Base-by-base conservation (phyloP, 257 asterid species). In the Solanum piurae region DNA sequence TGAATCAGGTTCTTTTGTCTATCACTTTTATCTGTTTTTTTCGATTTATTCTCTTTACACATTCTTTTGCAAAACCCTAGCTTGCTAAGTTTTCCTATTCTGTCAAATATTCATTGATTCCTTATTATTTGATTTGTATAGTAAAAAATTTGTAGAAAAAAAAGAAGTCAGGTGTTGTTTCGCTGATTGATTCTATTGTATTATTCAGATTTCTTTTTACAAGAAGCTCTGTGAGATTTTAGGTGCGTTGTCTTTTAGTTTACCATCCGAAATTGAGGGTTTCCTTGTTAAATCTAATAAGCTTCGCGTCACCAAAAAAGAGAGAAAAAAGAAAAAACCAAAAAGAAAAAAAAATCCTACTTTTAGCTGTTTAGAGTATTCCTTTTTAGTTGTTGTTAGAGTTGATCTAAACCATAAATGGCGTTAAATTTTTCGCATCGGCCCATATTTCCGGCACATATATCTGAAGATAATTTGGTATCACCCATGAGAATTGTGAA, bases 251-350 rank as follows among this genome's bases (percentile, higher is more conserved):
- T 94, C 92, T 96, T 95, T 94, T 95, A 88, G 94, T 92, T 83
- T 94, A 98, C 90, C 94, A 92, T 94, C 93, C 94, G 87, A 93
- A 96, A 95, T 92, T 73, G 98, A 95, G 98, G 95, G 98, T 86
- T 92, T 94, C 91, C 93, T 91, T 89, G 94, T 90, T 90, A 91
- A 88, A 92, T 91, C 93, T 74, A 31, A 82, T 49, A 82, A 79
- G 58, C 85, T 79, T 27, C 40, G 66, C 84, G 33, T 42, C 25
- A 44, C 84, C 55, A 44, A 69, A 87, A 88, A 31, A 86, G 71
- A 87, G 72, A 83, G 68, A 86, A 58, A 42, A 71, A 38, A 74
- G 34, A 66, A 27, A 88, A 76, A 77, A 42, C 18, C 77, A 64
- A 31, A 60, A 84, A 12, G 23, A 12, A 64, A 84, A 89, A 44